Evolutionary conservation across 305 asterid genomes (phyloP), one percentile per base, ranked within the genome.

Genomic region (Fraxinus dipetala): DNA sequence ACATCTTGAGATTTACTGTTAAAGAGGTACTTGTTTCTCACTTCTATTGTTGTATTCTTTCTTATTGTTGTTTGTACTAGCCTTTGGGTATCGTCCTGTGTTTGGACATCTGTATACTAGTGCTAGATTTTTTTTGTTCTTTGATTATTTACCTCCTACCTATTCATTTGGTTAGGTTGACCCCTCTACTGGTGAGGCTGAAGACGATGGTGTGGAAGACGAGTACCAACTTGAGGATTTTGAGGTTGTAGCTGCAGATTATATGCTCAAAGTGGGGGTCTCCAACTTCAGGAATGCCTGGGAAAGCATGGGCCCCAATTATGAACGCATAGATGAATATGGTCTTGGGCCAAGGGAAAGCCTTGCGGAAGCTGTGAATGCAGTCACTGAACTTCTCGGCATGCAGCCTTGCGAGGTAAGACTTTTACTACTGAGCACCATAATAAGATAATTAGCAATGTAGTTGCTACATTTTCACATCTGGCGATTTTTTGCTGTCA

Each of bases 301-400:
- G 98, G 98, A 93, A 85, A 93, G 91, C 89, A 61, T 95, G 90
- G 92, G 85, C 78, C 92, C 94, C 31, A 95, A 89, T 54, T 80
- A 80, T 22, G 98, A 95, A 88, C 91, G 91, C 77, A 79, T 88
- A 54, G 98, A 95, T 75, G 98, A 93, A 83, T 95, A 95, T 84
- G 98, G 98, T 83, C 97, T 95, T 81, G 98, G 98, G 80, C 91
- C 94, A 45, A 91, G 95, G 87, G 98, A 95, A 85, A 92, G 91
- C 84, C 90, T 95, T 78, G 31, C 91, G 0, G 98, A 93, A 89
- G 96, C 98, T 83, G 97, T 95, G 28, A 92, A 78, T 87, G 92
- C 97, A 40, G 98, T 95, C 84, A 91, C 89, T 79, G 87, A 35
- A 78, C 98, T 95, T 89, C 95, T 95, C 75, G 98, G 97, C 87